Base-by-base conservation (phyloP, 169 alveolate genomes). In the Cardiosporidium cionae region DNA sequence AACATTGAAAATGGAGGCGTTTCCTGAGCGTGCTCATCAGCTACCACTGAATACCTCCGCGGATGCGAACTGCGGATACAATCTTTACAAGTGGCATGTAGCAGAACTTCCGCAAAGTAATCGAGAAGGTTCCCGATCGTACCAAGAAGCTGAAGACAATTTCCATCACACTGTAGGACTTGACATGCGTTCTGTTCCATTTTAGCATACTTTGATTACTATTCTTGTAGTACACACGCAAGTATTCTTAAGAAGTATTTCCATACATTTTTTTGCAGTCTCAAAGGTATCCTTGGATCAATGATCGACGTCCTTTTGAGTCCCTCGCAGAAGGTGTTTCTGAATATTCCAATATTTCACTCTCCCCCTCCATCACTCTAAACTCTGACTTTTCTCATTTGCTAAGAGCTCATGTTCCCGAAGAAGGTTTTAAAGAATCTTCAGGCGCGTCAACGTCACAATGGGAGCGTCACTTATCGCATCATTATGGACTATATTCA, bases 391-490 rank as follows among this genome's bases (percentile, higher is more conserved):
- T 16, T n/a, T 16, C 16, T 44, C 58, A 44, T 16, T 16, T 44
- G n/a, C 16, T 44, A n/a, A 44, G n/a, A 44, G 16, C 58, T 16
- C 58, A 44, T 44, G 16, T 44, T 44, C 58, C 58, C n/a, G 58
- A 44, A 44, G 58, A 16, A 44, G 58, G 58, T n/a, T 44, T 16
- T 44, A 16, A 80, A 66, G 66, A 54, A 72, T 22, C 81, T 72
- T 27, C 71, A 72, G 69, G 69, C 44, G 78, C 74, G 34, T 81
- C 67, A 66, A 79, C 76, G 52, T 63, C 84, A 32, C 78, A 73
- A 5, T 84, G 90, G 90, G 85, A 81, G 68, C 22, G 78, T 25
- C 70, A 67, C 44, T 44, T 84, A 27, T 85, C 87, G 29, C 72
- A 84, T 69, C 81, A 74, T 65, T 80, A 77, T 66, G 90, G 90